Conservation (phyloP, 2,329 filamentous ascomycete species). For the Penicillium sp. region DNA sequence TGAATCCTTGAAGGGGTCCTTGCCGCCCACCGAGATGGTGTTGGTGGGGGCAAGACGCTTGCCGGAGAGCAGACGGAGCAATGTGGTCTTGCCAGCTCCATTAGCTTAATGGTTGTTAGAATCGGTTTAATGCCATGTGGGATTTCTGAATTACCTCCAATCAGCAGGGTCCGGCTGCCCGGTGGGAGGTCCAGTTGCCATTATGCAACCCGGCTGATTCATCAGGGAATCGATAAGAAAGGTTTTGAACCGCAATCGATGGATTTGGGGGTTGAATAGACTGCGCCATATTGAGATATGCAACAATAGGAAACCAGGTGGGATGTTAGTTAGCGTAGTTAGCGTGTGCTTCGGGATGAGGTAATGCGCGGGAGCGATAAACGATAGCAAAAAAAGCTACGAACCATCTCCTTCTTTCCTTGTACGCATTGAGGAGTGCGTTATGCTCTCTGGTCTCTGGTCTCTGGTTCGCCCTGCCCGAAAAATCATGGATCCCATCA, state of each 20-base stretch:
- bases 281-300: conserved; percentile 18
- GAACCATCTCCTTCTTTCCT: conserved; percentile 1
- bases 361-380: conserved; percentile 13
- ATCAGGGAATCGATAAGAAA: conserved; percentile 87
- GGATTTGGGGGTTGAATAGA: conserved; percentile 37
- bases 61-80: conserved; percentile 87
- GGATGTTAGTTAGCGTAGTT: no score
- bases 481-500: conserved; percentile 52
- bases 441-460: conserved; percentile 29
- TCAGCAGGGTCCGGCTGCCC: conserved; percentile 79
- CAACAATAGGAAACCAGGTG: neutral
- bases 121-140: neutral
- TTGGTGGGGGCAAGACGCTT: conserved; percentile 80
- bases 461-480: conserved; percentile 19
- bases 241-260: conserved; percentile 65
- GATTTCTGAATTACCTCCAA: conserved; percentile 59
- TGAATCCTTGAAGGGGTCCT: conserved; percentile 85
- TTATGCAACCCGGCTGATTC: conserved; percentile 70
- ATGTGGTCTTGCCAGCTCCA: conserved; percentile 93
- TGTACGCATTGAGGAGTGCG: conserved; percentile 2
- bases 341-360: conserved; percentile 11
- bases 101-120: conserved; percentile 55
- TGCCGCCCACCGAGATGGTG: conserved; percentile 70
- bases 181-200: conserved; percentile 68
- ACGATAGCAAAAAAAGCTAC: conserved; percentile 7